Conservation (phyloP, 768 basidiomycete genomes). For the Dendrothele bispora region DNA sequence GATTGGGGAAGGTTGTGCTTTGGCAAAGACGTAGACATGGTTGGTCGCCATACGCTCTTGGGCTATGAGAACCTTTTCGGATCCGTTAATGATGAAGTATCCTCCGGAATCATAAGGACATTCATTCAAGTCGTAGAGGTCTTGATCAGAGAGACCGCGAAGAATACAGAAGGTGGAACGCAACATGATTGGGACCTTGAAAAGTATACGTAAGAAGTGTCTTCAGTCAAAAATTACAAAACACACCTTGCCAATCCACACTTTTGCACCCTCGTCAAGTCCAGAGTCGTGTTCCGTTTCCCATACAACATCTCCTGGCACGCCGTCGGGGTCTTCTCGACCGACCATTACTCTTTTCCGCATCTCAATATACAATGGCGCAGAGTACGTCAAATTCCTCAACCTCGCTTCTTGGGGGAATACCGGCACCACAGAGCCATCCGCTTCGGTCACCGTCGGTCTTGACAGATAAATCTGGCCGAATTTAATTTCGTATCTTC, state of each 20-base stretch:
- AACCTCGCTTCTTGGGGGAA: conserved; percentile 97
- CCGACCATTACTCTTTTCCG: conserved; percentile 81
- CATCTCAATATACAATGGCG: conserved; percentile 95
- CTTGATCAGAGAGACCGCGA: conserved; percentile 71
- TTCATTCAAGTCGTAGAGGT: conserved; percentile 91
- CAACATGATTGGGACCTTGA: conserved; percentile 95
- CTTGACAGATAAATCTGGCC: conserved; percentile 97
- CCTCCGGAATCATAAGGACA: conserved; percentile 99
- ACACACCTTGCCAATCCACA: conserved; percentile 91
- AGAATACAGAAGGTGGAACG: conserved; percentile 95
- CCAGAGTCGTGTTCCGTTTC: conserved; percentile 68
- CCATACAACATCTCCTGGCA: conserved; percentile 80
- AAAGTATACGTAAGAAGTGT: conserved; percentile 2
- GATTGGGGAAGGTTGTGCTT: conserved; percentile 94
- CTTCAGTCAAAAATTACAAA: neutral
- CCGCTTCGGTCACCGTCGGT: conserved; percentile 92
- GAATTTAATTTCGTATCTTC: conserved; percentile 96
- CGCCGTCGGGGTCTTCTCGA: conserved; percentile 76
- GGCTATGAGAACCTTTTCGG: conserved; percentile 99
- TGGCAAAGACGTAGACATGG: conserved; percentile 98
- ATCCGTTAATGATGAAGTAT: conserved; percentile 99
- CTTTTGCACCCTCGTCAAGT: conserved; percentile 71
- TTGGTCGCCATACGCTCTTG: conserved; percentile 99
- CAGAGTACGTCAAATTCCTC: conserved; percentile 94
- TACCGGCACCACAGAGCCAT: conserved; percentile 90